Percentiles rank a stretch among this genome's conserved stretches.
phyloP scores from a whole-genome alignment of 768 basidiomycete species.

The Astraeus odoratus region DNA sequence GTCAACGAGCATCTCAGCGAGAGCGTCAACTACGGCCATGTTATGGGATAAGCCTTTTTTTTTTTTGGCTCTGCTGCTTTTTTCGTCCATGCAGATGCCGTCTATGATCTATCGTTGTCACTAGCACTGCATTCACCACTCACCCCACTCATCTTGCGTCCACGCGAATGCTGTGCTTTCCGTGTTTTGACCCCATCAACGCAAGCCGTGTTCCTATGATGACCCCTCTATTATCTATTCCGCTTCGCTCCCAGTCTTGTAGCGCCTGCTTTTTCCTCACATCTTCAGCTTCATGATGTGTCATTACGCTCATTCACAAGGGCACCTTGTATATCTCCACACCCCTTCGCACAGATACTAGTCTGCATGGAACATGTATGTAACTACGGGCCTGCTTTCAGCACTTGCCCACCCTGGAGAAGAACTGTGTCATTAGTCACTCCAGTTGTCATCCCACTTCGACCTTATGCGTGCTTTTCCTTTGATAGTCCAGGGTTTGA shows the following conservation, averaged over 20 bases:
- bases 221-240: not conserved
- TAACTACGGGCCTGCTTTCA: slow-evolving; percentile 1
- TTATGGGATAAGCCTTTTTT: slow-evolving; percentile 22
- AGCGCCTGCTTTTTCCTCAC: not conserved
- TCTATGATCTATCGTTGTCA: not conserved
- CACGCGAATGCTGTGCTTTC: slow-evolving; percentile 1
- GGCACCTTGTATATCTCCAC: not conserved
- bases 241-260: not conserved
- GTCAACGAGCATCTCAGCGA: slow-evolving; percentile 80
- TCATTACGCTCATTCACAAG: not conserved
- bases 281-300: not conserved
- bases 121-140: not conserved
- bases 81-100: not conserved
- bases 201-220: not conserved
- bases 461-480: not conserved
- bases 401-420: not conserved
- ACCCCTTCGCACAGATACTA: not conserved
- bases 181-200: not conserved
- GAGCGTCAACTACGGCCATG: slow-evolving; percentile 59
- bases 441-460: not conserved
- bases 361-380: slow-evolving; percentile 1
- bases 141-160: not conserved
- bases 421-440: slow-evolving; percentile 2
- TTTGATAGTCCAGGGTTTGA: no score
- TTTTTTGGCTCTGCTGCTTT: no score